Evolutionary conservation across 768 basidiomycete species (phyloP).

Genomic region (Sistotremastrum niveocremeum): DNA sequence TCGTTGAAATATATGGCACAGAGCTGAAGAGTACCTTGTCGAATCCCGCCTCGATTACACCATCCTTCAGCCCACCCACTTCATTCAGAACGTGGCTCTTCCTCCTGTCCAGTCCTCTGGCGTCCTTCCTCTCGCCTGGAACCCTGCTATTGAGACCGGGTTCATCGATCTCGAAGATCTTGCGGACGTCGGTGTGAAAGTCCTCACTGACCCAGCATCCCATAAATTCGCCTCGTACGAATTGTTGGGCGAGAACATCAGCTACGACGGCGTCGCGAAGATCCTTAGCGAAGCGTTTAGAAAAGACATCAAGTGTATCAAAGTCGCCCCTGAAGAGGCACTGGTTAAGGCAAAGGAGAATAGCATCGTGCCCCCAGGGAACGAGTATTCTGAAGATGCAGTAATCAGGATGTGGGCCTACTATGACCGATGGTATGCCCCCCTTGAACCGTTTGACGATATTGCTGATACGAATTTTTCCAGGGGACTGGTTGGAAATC

Average conservation of each 20-base stretch:
- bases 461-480: background rate
- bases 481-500: constrained; percentile 19
- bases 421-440: constrained; percentile 17
- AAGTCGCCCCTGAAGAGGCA: constrained; percentile 9
- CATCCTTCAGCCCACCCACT: constrained; percentile 16
- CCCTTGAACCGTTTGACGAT: background rate
- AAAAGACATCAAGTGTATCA: constrained; percentile 10
- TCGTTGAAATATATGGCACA: constrained; percentile 1
- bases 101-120: constrained; percentile 1
- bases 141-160: constrained; percentile 16
- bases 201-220: constrained; percentile 15
- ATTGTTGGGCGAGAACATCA: constrained; percentile 19
- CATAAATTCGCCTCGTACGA: constrained; percentile 24
- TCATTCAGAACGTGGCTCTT: background rate
- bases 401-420: constrained; percentile 20
- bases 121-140: constrained; percentile 12
- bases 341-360: constrained; percentile 3
- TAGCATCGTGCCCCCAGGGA: constrained; percentile 2
- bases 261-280: constrained; percentile 16
- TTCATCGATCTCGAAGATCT: constrained; percentile 22
- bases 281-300: constrained; percentile 7
- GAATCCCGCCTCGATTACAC: constrained; percentile 23
- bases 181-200: constrained; percentile 13
- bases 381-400: constrained; percentile 14
- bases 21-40: constrained; percentile 24